Conservation (phyloP, 179 eudicot species). For the Spinacia oleracea region DNA sequence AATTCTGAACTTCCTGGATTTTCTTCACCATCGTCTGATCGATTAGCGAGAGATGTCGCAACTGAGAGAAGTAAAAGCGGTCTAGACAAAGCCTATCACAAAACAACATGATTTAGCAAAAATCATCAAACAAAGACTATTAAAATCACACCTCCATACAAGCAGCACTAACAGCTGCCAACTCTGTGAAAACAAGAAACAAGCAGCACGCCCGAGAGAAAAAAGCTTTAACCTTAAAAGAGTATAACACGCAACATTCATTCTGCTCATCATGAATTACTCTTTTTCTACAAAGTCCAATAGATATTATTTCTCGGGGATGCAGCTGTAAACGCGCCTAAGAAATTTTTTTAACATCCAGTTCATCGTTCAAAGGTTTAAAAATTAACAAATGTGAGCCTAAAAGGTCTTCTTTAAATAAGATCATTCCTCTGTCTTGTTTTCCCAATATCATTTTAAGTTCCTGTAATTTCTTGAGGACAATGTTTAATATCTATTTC, state of each 20-base stretch:
- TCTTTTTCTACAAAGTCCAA: background rate
- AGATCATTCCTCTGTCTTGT: background rate
- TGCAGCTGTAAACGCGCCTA: background rate
- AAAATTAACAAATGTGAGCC: background rate
- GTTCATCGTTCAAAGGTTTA: background rate
- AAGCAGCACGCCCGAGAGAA: too few species aligned
- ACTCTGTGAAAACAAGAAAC: background rate
- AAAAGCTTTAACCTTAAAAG: background rate
- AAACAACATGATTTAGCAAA: slow-evolving; percentile 17
- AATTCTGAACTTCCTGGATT: slow-evolving; percentile 34
- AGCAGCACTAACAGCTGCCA: background rate
- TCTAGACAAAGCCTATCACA: slow-evolving; percentile 50
- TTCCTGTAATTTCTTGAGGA: background rate
- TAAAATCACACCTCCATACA: background rate
- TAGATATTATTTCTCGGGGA: background rate
- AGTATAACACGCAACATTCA: background rate
- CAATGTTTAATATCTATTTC: background rate
- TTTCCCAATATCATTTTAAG: background rate
- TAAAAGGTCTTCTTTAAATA: background rate
- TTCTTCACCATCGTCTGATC: slow-evolving; percentile 32
- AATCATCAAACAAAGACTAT: background rate
- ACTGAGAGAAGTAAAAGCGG: slow-evolving; percentile 59
- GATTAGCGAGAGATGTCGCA: slow-evolving; percentile 46
- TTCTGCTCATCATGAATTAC: background rate
- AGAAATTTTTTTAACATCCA: background rate